These are phyloP conservation scores for Chrysoporthe austroafricana DNA, from an alignment of 2,329 filamentous ascomycete species.

Conservation along the genomic window DNA sequence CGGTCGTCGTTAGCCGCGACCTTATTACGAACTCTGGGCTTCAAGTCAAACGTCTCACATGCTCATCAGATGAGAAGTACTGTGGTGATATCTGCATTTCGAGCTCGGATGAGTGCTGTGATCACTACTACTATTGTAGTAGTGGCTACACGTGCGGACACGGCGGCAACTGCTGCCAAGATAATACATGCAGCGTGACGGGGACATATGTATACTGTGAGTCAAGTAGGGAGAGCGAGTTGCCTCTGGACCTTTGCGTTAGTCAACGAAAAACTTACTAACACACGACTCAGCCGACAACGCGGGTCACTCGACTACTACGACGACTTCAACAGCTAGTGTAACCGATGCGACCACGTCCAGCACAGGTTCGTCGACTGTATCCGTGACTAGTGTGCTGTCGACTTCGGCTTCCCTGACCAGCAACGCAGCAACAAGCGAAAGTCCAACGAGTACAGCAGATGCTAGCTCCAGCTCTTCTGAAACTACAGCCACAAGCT, in stretches of 20 bases:
- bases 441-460: not conserved
- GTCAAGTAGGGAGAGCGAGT: not conserved
- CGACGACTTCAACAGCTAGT: slow-evolving; percentile 1
- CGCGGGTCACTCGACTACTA: not conserved
- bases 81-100: slow-evolving; percentile 16
- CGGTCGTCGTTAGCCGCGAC: not conserved
- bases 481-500: not conserved
- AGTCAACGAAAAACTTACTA: not conserved
- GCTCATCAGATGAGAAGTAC: slow-evolving; percentile 10
- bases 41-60: not conserved
- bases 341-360: not conserved
- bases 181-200: not conserved
- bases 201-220: slow-evolving; percentile 13
- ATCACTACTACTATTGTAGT: slow-evolving; percentile 12
- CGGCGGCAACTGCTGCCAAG: slow-evolving; percentile 9
- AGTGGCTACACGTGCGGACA: slow-evolving; percentile 10
- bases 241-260: not conserved
- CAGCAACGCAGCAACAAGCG: not conserved
- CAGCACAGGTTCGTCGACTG: slow-evolving; percentile 4
- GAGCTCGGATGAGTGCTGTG: slow-evolving; percentile 11
- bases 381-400: not conserved
- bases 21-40: not conserved
- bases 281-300: not conserved
- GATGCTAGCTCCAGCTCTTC: not conserved
- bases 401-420: not conserved